These are phyloP conservation scores for Durio zibethinus DNA, from an alignment of 345 rosid species.

Conservation along the genomic window DNA sequence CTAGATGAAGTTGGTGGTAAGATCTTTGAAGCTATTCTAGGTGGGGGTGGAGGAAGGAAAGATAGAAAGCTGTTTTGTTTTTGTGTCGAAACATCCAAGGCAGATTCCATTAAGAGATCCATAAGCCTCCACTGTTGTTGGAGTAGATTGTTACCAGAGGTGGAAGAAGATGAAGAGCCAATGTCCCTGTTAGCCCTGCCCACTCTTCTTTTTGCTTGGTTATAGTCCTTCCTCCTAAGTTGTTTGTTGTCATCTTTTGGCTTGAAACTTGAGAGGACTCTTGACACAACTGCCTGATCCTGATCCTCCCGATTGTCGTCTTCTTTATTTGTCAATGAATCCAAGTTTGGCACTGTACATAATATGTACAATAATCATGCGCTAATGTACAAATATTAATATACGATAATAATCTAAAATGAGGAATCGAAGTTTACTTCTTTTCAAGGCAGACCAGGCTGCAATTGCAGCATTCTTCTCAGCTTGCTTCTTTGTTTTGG, in stretches of 20 bases:
- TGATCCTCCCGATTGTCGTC: constrained; percentile 39
- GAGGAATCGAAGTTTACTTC: constrained; percentile 24
- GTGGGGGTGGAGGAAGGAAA: constrained; percentile 52
- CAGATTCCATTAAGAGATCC: constrained; percentile 44
- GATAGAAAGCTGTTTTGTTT: constrained; percentile 42
- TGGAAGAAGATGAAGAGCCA: constrained; percentile 17
- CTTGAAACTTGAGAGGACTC: constrained; percentile 49
- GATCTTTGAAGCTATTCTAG: constrained; percentile 45
- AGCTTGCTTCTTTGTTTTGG: constrained; percentile 76
- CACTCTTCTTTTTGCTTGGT: constrained; percentile 51
- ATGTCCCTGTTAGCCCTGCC: constrained; percentile 22
- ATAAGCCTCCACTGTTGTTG: constrained; percentile 43
- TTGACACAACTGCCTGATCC: constrained; percentile 53
- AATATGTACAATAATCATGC: not conserved
- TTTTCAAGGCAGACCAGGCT: constrained; percentile 74
- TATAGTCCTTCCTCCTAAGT: constrained; percentile 40
- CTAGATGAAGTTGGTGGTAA: constrained; percentile 26
- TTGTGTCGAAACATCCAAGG: constrained; percentile 26
- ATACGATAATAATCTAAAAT: not conserved
- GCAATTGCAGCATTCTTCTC: constrained; percentile 76
- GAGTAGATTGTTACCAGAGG: constrained; percentile 16
- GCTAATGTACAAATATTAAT: not conserved
- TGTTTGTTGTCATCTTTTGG: constrained; percentile 40
- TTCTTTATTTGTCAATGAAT: constrained; percentile 32
- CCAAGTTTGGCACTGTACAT: constrained; percentile 47